Base-by-base conservation (phyloP, 2,329 filamentous ascomycete species). In the Botrytis aclada region DNA sequence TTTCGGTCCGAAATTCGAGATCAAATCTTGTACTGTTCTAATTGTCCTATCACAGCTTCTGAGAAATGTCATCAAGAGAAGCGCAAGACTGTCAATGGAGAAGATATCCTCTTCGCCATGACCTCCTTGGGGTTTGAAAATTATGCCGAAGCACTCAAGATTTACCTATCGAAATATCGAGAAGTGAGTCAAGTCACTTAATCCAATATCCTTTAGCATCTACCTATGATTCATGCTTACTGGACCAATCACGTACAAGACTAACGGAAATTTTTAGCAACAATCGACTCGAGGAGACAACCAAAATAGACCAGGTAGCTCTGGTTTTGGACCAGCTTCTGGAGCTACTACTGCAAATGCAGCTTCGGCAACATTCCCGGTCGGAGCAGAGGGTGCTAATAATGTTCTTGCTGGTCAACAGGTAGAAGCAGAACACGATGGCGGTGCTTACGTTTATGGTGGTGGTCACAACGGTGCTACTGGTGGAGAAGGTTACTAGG, bases 51-150 rank as follows among this genome's bases (percentile, higher is more conserved):
- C 78, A 82, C 81, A 98, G 96, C 96, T 41, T 98, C 96, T 76
- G 96, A 99, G 84, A 99, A 99, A 84, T 99, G 96, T 81, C 96
- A 99, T 82, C 96, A 98, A 83, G 96, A 99, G 84, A 99, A 99
- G 87, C 90, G 96, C 80, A 99, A 99, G 86, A 99, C 96, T 0
- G 96, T 99, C 77, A 99, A 99, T 81, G 96, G 96, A 78, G 96
- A 99, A 83, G 96, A 99, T 80, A 99, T 99, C 74, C 86, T 99
- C 63, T 99, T 98, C 81, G 96, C 96, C 74, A 99, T 99, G 96
- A 98, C 95, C 12, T 99, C 96, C 39, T 88, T 99, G 51, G 96
- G 96, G 1, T 99, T 99, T 83, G 96, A 99, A 84, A 99, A 99
- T 84, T 99, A 99, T 82, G 93, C 95, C 39, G 96, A 99, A 83